These are phyloP conservation scores for Geranium incanum DNA, from an alignment of 441 rosid genomes.

Conservation along the genomic window DNA sequence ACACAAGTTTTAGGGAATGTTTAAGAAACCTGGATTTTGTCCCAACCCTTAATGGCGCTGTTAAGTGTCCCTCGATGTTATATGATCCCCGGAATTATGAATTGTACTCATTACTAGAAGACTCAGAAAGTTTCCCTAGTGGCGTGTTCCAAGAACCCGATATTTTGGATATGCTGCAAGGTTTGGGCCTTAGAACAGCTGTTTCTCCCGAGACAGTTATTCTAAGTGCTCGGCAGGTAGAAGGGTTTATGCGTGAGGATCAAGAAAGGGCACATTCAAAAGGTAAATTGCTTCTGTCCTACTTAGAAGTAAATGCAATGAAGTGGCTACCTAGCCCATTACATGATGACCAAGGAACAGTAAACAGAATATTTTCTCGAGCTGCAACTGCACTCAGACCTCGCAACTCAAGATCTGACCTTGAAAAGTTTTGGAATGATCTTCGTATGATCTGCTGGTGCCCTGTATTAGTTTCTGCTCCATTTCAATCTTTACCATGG, in stretches of 20 bases:
- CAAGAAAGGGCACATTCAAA: constrained; percentile 64
- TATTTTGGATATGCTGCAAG: constrained; percentile 74
- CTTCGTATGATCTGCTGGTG: constrained; percentile 93
- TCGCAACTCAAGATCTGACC: constrained; percentile 63
- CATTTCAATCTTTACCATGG: constrained; percentile 85
- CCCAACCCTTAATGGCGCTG: constrained; percentile 57
- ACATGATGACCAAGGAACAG: constrained; percentile 59
- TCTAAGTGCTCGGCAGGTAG: constrained; percentile 83
- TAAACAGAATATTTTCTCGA: constrained; percentile 68
- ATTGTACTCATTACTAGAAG: constrained; percentile 74
- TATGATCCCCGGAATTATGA: constrained; percentile 95
- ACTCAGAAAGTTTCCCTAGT: constrained; percentile 73
- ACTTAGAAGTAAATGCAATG: constrained; percentile 83
- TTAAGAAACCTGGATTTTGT: constrained; percentile 79
- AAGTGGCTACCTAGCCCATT: constrained; percentile 76
- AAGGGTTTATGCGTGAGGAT: constrained; percentile 60
- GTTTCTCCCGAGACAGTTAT: constrained; percentile 77
- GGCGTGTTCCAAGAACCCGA: constrained; percentile 60
- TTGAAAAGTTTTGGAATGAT: constrained; percentile 86
- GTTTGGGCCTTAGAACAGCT: constrained; percentile 82
- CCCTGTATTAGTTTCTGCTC: constrained; percentile 86
- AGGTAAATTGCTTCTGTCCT: constrained; percentile 83
- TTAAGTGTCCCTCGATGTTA: constrained; percentile 62
- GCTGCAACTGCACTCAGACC: constrained; percentile 89
- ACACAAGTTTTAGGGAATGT: constrained; percentile 55